Evolutionary conservation across 345 rosid genomes (phyloP).

Genomic region (Abelmoschus esculentus): DNA sequence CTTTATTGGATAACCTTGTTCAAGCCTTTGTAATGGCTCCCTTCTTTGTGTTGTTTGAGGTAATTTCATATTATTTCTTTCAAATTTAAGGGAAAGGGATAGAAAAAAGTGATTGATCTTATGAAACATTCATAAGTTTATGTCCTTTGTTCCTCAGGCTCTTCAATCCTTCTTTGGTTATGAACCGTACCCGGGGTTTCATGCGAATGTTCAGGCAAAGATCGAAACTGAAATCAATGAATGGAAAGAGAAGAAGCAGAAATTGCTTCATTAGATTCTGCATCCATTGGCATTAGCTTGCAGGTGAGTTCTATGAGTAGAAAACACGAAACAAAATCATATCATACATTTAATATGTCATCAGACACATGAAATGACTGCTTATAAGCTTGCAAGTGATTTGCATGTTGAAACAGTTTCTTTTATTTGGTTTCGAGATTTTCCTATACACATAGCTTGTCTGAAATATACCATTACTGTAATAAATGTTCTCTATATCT

Average conservation of each 20-base stretch:
- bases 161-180: conserved; percentile 39
- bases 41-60: conserved; percentile 60
- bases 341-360: neutral
- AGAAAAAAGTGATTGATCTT: neutral
- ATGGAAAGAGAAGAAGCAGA: conserved; percentile 45
- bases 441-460: neutral
- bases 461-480: too few relatives aligned
- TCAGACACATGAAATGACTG: neutral
- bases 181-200: conserved; percentile 55
- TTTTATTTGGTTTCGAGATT: neutral
- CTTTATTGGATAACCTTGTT: conserved; percentile 46
- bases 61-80: conserved; percentile 7
- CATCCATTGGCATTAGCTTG: neutral
- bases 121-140: neutral
- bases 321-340: neutral
- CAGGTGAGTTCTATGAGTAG: conserved; percentile 7
- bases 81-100: neutral
- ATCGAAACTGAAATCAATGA: conserved; percentile 31
- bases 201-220: conserved; percentile 33
- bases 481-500: too few relatives aligned
- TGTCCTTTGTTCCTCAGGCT: conserved; percentile 26
- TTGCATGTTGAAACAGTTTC: neutral
- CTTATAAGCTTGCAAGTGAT: neutral
- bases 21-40: conserved; percentile 68
- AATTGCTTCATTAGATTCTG: conserved; percentile 21